Evolutionary conservation across 129 eudicot genomes (phyloP).

Genomic region (Arctium minus): DNA sequence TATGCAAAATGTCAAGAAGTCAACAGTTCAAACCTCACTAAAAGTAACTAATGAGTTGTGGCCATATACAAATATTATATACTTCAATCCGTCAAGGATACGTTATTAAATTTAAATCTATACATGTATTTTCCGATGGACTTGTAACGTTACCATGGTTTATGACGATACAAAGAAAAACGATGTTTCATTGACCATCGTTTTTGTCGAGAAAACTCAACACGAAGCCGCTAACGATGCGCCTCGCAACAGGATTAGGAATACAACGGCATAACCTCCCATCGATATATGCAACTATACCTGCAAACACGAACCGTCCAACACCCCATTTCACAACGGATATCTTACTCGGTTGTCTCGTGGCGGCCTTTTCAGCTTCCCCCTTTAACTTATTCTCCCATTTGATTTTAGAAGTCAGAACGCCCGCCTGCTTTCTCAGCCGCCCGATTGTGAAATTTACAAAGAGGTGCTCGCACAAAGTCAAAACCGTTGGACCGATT

Average conservation of each 20-base stretch:
- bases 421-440: constrained; percentile 74
- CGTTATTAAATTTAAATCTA: background rate
- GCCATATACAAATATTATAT: background rate
- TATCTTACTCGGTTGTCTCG: constrained; percentile 37
- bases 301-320: constrained; percentile 81
- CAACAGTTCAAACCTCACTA: background rate
- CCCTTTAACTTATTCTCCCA: constrained; percentile 34
- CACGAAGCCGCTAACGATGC: constrained; percentile 92
- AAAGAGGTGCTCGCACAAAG: constrained; percentile 93
- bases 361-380: constrained; percentile 26
- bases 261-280: constrained; percentile 91
- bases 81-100: background rate
- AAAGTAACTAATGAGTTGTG: background rate
- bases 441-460: constrained; percentile 81
- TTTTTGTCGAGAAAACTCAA: constrained; percentile 80
- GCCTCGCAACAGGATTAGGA: constrained; percentile 84
- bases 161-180: background rate
- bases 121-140: background rate
- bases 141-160: background rate
- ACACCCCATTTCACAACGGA: constrained; percentile 70
- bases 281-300: constrained; percentile 87
- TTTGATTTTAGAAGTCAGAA: constrained; percentile 34
- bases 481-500: constrained; percentile 85
- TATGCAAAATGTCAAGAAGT: background rate
- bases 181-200: constrained; percentile 26